A percentile compares a stretch with the other conserved stretches of the same genome.
Evolutionary conservation across 768 basidiomycete genomes (phyloP).

Genomic region (Cystoderma amianthinum): DNA sequence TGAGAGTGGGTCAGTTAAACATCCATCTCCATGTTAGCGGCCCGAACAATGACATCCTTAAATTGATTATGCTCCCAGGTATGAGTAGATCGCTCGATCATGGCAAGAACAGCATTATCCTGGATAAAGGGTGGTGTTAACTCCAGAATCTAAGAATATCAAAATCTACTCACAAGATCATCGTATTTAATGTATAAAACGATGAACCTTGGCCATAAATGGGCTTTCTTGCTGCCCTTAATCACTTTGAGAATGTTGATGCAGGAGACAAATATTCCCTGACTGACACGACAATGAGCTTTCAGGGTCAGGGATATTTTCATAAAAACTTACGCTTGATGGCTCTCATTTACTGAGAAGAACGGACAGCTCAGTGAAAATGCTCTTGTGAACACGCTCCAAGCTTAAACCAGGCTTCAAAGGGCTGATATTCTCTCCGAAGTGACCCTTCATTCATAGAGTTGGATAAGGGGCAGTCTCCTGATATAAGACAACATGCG

Average conservation of each 20-base stretch:
- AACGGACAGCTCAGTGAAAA: constrained; percentile 92
- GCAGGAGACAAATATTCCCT: constrained; percentile 96
- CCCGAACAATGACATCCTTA: constrained; percentile 96
- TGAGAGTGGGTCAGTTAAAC: too few relatives aligned
- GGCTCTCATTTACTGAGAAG: constrained; percentile 94
- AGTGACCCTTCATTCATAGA: constrained; percentile 90
- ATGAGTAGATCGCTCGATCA: constrained; percentile 98
- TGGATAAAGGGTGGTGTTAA: constrained; percentile 20
- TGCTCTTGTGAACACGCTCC: constrained; percentile 98
- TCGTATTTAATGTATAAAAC: constrained; percentile 99
- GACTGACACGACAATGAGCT: too few relatives aligned
- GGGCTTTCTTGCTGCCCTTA: constrained; percentile 93
- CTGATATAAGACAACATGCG: too few relatives aligned
- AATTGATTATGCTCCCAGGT: constrained; percentile 99
- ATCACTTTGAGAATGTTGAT: constrained; percentile 99
- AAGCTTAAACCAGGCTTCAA: constrained; percentile 94
- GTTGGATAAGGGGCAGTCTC: too few relatives aligned
- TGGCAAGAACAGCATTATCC: constrained; percentile 96
- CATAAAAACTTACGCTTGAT: constrained; percentile 66
- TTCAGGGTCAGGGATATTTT: too few relatives aligned
- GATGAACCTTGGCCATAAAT: constrained; percentile 97
- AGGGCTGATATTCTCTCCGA: constrained; percentile 87
- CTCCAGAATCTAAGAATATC: background rate
- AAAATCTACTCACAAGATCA: constrained; percentile 58
- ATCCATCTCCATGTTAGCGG: constrained; percentile 96